Evolutionary conservation across 495 filamentous ascomycete species (phyloP).

Genomic region (Astrothelium subdiscretum): DNA sequence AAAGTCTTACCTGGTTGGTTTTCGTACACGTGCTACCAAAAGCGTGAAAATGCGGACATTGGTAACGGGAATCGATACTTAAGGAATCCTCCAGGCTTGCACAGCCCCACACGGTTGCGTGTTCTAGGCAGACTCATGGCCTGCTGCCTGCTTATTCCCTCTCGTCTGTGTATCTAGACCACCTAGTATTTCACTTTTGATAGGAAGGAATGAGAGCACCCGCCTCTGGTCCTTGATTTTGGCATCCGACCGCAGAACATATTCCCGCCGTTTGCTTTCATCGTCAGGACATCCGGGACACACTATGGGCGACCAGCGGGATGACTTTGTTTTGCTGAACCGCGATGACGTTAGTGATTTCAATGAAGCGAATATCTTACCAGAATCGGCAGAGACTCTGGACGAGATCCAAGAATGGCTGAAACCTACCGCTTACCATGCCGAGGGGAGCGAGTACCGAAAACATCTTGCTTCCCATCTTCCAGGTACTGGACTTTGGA

Average conservation of each 20-base stretch:
- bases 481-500: conserved; percentile 36
- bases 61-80: too few species aligned
- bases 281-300: background rate
- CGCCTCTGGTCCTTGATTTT: background rate
- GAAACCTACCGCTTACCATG: conserved; percentile 31
- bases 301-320: background rate
- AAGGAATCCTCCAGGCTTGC: too few species aligned
- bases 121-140: background rate
- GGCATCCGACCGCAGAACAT: background rate
- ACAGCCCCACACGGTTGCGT: too few species aligned
- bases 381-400: background rate
- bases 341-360: background rate
- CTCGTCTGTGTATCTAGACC: background rate
- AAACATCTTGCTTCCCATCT: conserved; percentile 33
- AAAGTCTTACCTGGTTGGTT: too few species aligned
- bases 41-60: too few species aligned
- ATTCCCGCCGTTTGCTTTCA: background rate
- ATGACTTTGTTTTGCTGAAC: background rate
- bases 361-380: background rate
- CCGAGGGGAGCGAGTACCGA: conserved; percentile 14
- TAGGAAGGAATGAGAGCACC: background rate
- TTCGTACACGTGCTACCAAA: too few species aligned
- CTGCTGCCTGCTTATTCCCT: background rate
- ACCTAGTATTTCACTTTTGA: background rate
- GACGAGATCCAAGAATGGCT: conserved; percentile 30